Evolutionary conservation across 129 eudicot genomes (phyloP), one percentile per base, ranked within the genome.

Genomic region (Mikania micrantha): DNA sequence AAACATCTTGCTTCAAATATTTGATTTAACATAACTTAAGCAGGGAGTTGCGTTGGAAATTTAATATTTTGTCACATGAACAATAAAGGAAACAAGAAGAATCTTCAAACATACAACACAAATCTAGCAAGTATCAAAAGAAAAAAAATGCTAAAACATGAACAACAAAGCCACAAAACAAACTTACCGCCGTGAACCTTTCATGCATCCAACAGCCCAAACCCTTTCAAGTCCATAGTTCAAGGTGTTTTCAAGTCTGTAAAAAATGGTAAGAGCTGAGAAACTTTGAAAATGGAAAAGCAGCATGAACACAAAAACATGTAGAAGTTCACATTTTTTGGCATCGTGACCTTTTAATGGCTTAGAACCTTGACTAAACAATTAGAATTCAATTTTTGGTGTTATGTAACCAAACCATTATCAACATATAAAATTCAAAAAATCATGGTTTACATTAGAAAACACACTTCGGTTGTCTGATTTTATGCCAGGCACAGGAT

Each of bases 161-260:
- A 57, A 61, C 49, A 24, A 24, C n/a, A 48, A 28, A 20, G 28
- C 24, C 75, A 59, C 25, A 65, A 53, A 71, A 16, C 44, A 52
- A 65, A 77, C 87, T 66, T 73, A 93, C 99, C 95, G 69, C 16
- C 99, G 83, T 54, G 99, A 93, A 61, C 96, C 81, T 83, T 85
- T 93, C 83, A 89, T 84, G 82, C 81, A 89, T 57, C 93, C 99
- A 74, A 93, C 72, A 45, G 95, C 95, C 99, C 99, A 93, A 41
- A 89, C 96, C 76, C 99, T 84, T 86, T 87, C 96, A 72, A 89
- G 96, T 41, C 93, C 95, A 71, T 93, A 87, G 73, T 93, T 87
- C 60, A 93, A 73, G 50, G 99, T 93, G 79, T 89, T 93, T 80
- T 93, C 96, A 42, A 93, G 93, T 77, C 99, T 89, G 88, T 79